A percentile compares a stretch with the other conserved stretches of the same genome.
These are phyloP conservation scores for Pueraria montana DNA, from an alignment of 306 rosid species.

Conservation along the genomic window DNA sequence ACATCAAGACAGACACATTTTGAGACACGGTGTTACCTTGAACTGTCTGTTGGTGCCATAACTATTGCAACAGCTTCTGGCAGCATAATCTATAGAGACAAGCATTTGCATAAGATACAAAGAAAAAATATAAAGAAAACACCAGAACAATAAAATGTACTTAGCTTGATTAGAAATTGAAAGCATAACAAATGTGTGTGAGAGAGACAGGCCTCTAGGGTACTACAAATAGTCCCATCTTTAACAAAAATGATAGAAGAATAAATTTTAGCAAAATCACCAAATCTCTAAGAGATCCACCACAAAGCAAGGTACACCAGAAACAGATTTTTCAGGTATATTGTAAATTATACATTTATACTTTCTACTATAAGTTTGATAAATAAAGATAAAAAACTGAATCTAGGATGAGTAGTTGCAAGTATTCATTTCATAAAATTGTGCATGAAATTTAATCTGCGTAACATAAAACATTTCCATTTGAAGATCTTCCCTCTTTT, in stretches of 20 bases:
- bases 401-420: too few species aligned
- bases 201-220: background rate
- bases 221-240: background rate
- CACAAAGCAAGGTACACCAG: too few species aligned
- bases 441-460: slow-evolving; percentile 11
- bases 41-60: slow-evolving; percentile 91
- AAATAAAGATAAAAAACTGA: too few species aligned
- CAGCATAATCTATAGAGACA: slow-evolving; percentile 81
- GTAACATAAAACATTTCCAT: background rate
- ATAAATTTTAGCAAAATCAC: slow-evolving; percentile 36
- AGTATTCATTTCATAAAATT: background rate
- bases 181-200: too few species aligned
- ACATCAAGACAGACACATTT: slow-evolving; percentile 37
- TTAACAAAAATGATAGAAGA: background rate
- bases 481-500: slow-evolving; percentile 15
- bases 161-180: background rate
- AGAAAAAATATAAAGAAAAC: slow-evolving; percentile 16
- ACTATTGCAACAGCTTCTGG: slow-evolving; percentile 99
- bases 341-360: too few species aligned
- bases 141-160: slow-evolving; percentile 9
- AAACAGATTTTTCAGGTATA: too few species aligned
- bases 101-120: slow-evolving; percentile 45
- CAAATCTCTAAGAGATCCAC: too few species aligned
- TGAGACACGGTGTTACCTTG: slow-evolving; percentile 65
- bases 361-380: too few species aligned